Base-by-base conservation (phyloP, 2,329 filamentous ascomycete species). In the Aaosphaeria pasadenensis region DNA sequence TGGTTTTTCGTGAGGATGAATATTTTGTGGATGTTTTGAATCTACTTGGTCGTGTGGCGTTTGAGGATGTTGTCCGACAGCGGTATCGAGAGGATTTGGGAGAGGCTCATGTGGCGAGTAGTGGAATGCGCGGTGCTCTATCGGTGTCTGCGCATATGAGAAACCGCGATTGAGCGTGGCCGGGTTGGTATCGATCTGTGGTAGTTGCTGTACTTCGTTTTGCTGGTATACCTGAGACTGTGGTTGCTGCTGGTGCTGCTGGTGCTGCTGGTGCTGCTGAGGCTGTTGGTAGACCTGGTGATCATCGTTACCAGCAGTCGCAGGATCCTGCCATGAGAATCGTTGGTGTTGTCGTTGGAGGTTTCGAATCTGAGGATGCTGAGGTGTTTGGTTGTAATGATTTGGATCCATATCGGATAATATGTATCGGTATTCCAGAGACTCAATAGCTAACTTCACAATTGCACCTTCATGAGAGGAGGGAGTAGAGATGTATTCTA, bases 61-160 rank as follows among this genome's bases (percentile, higher is more conserved):
- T 50, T 64, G 62, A n/a, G 60, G 60, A 50, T 46, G 63, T 52
- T 52, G 61, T 55, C 59, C 57, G 7, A 58, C 58, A 40, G 57
- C 55, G 42, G 49, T 59, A 11, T 45, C 50, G 7, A 54, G 50
- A 41, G 49, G 54, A 44, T 57, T 46, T 7, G 60, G 58, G 24
- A 41, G 51, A 40, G 63, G 61, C 39, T 42, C 50, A 28, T 62
- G 60, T 31, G 49, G 57, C 5, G 59, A 56, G 35, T 11, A 17
- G 17, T 40, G 17, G 9, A 32, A 6, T 9, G 41, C 57, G 63
- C 2, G 59, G 57, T 29, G 57, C 47, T 69, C 66, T 9, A 65
- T 54, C 6, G 69, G 68, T 13, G 67, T 70, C 32, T 66, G 63
- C 38, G 64, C 62, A 54, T 68, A 70, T 4, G 66, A 69, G 46